A percentile compares a stretch with the other conserved stretches of the same genome.
Conservation (phyloP, 2,329 filamentous ascomycete genomes). For the Endoconidiophora laricicola region DNA sequence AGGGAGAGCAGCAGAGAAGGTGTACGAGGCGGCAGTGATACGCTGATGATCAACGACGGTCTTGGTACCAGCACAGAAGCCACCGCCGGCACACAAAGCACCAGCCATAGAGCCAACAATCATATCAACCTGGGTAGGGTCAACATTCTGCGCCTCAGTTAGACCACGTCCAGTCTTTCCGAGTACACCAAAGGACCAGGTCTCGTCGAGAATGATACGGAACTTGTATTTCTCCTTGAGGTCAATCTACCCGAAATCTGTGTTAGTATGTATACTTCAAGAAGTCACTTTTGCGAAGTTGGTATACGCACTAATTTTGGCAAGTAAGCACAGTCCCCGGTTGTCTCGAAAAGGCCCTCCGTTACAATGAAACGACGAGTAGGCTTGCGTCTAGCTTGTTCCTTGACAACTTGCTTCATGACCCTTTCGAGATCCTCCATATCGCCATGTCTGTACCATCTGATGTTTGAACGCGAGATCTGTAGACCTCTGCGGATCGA, state of each 20-base stretch:
- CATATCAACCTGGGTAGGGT: constrained; percentile 88
- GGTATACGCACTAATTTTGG: constrained; percentile 55
- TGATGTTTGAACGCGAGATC: constrained; percentile 75
- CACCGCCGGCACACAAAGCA: constrained; percentile 78
- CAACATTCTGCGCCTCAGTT: constrained; percentile 93
- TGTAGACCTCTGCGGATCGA: constrained; percentile 88
- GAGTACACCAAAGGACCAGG: constrained; percentile 89
- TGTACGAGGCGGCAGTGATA: constrained; percentile 81
- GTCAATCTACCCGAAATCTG: constrained; percentile 34
- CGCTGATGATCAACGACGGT: constrained; percentile 95
- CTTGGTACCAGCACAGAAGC: constrained; percentile 81
- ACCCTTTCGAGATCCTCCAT: constrained; percentile 84
- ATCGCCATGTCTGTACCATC: constrained; percentile 92
- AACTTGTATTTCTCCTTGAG: constrained; percentile 96
- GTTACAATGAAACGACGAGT: constrained; percentile 92
- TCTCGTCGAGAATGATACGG: constrained; percentile 91
- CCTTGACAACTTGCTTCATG: constrained; percentile 68
- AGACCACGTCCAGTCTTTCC: constrained; percentile 81
- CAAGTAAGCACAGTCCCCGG: constrained; percentile 70
- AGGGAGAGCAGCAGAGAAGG: constrained; percentile 85
- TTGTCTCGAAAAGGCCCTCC: constrained; percentile 82
- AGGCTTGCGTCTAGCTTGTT: constrained; percentile 71
- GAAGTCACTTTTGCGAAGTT: constrained; percentile 7
- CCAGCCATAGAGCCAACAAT: constrained; percentile 86
- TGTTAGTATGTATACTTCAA: constrained; percentile 9